Conservation (phyloP, 345 rosid species). For the Noccaea caerulescens region DNA sequence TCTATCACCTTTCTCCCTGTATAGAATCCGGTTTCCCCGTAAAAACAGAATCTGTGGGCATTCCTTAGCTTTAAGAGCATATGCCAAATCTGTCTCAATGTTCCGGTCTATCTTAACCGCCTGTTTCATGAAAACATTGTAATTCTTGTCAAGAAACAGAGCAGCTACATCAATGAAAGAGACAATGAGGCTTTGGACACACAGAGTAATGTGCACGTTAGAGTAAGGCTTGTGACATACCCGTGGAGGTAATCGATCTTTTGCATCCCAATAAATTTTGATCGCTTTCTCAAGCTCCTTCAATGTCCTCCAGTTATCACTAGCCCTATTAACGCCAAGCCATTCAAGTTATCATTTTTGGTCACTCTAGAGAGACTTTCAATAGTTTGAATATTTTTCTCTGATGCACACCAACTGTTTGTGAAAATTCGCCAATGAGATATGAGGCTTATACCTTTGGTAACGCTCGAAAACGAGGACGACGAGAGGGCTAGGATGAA, state of each 20-base stretch:
- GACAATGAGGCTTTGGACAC: neutral
- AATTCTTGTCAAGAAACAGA: constrained; percentile 6
- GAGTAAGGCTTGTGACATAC: constrained; percentile 44
- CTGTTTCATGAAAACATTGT: constrained; percentile 48
- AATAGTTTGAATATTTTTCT: neutral
- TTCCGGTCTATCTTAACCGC: constrained; percentile 83
- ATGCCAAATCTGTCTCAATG: constrained; percentile 90
- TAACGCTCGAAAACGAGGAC: constrained; percentile 87
- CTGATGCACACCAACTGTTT: constrained; percentile 28
- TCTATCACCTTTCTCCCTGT: constrained; percentile 75
- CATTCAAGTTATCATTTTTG: neutral
- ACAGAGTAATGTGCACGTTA: constrained; percentile 9
- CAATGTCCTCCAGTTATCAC: constrained; percentile 82
- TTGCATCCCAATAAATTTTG: constrained; percentile 76
- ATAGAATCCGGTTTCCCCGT: constrained; percentile 67
- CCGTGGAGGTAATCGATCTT: constrained; percentile 90
- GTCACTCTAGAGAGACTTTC: neutral
- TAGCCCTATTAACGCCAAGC: constrained; percentile 55
- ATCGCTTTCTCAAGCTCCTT: constrained; percentile 88
- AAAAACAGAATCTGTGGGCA: constrained; percentile 83
- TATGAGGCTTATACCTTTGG: constrained; percentile 46
- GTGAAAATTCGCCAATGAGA: constrained; percentile 26
- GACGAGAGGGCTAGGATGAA: constrained; percentile 81
- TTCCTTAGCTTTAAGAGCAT: constrained; percentile 86
- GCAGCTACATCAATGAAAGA: neutral